Evolutionary conservation across 2,329 filamentous ascomycete species (phyloP).

Genomic region (Aphanoascus verrucosus): DNA sequence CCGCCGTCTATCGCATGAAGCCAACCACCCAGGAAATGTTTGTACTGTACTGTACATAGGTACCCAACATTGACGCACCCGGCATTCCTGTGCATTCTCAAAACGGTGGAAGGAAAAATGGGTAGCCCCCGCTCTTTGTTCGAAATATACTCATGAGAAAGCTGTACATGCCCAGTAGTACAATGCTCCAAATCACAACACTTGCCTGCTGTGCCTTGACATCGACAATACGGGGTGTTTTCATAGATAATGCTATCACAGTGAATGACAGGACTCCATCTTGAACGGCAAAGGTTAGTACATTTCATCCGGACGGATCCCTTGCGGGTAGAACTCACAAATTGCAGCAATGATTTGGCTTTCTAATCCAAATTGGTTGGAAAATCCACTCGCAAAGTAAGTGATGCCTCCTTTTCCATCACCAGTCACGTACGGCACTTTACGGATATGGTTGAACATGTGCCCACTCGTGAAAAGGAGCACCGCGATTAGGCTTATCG

Average conservation of each 20-base stretch:
- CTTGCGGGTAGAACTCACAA: slow-evolving; percentile 57
- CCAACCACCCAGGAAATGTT: too few species aligned
- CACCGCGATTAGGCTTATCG: slow-evolving; percentile 75
- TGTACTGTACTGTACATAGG: too few species aligned
- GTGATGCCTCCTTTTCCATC: slow-evolving; percentile 75
- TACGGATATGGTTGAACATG: slow-evolving; percentile 99
- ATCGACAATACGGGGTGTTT: slow-evolving; percentile 80
- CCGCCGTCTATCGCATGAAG: too few species aligned
- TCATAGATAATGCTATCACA: slow-evolving; percentile 79
- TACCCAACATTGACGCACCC: not conserved
- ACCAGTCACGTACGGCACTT: slow-evolving; percentile 81
- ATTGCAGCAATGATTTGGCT: slow-evolving; percentile 90
- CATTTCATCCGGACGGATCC: slow-evolving; percentile 18
- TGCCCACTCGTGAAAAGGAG: slow-evolving; percentile 91
- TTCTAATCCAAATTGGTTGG: slow-evolving; percentile 86
- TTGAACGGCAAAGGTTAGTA: slow-evolving; percentile 25
- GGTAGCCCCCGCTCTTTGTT: slow-evolving; percentile 88
- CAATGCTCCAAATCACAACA: slow-evolving; percentile 65
- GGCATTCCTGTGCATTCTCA: slow-evolving; percentile 26
- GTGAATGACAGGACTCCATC: slow-evolving; percentile 78
- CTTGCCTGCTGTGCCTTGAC: slow-evolving; percentile 66
- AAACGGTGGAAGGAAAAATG: slow-evolving; percentile 89
- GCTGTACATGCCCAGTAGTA: slow-evolving; percentile 79
- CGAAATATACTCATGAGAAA: slow-evolving; percentile 90
- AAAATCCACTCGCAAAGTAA: slow-evolving; percentile 87